Base-by-base conservation (phyloP, 768 basidiomycete genomes). In the Erythrobasidium yunnanense region DNA sequence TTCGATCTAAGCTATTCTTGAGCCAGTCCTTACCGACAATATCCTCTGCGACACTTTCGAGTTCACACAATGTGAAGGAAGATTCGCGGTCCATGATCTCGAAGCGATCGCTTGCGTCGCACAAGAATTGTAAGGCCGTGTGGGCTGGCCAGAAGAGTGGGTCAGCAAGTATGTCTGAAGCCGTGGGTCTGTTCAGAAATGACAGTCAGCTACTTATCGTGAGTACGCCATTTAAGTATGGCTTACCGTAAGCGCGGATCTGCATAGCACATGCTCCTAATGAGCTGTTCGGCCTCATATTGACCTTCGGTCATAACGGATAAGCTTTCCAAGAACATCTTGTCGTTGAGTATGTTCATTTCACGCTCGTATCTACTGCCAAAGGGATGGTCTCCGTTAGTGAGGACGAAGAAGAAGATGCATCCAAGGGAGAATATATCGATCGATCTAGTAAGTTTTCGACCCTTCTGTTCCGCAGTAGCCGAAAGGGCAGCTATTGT, bases 381-480 rank as follows among this genome's bases (percentile, higher is more conserved):
- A 75, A 84, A 99, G 15, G 95, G 95, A 81, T 99, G 95, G 1
- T 83, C 81, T 1, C 95, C 95, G 56, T 82, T 85, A 55, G 90
- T 90, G 38, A 96, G 79, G 22, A 87, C 86, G 76, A 72, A 74
- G 60, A 89, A 96, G 76, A 91, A 93, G 69, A 97, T 77, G 77
- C 93, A 97, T 0, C 95, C 95, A 29, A 97, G 78, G 0, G 95
- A 90, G 73, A 97, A 99, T 29, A 99, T 87, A 75, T 99, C 95
- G 67, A 99, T 89, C 18, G 87, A 87, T 75, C 95, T 92, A 18
- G 95, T 97, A 69, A 99, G 77, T 54, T 90, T 78, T 34, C 86
- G 83, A 57, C 65, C 73, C 67, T 67, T 62, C 15, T 65, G 82
- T 78, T 71, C 80, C 81, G 38, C 78, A 32, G 27, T 65, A 78